Conservation (phyloP, 2,329 filamentous ascomycete species). For the Beauveria caledonica region DNA sequence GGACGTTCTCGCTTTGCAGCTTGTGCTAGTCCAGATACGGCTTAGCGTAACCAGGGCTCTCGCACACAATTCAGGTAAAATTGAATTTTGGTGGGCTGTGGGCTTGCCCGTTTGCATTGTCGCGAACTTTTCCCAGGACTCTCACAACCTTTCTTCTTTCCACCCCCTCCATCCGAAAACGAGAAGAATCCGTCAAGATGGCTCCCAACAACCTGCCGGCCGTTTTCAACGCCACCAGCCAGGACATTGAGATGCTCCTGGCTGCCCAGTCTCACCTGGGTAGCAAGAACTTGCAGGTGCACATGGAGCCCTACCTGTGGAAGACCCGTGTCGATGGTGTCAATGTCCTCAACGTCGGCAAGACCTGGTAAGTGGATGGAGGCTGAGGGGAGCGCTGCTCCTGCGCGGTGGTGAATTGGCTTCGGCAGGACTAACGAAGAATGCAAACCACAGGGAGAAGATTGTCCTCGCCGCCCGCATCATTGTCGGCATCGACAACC, state of each 20-base stretch:
- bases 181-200: conserved; percentile 60
- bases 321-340: conserved; percentile 98
- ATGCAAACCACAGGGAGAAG: conserved; percentile 70
- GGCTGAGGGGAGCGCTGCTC: background rate
- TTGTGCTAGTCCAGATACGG: conserved; percentile 14
- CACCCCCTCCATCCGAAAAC: conserved; percentile 26
- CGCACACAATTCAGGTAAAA: conserved; percentile 31
- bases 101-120: conserved; percentile 13
- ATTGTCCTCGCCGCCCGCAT: conserved; percentile 97
- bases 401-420: background rate
- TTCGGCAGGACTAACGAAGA: conserved; percentile 12
- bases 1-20: background rate
- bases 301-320: conserved; percentile 99
- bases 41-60: conserved; percentile 27
- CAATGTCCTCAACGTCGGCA: conserved; percentile 99
- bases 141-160: conserved; percentile 18
- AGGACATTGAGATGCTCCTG: conserved; percentile 99
- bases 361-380: conserved; percentile 76
- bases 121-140: conserved; percentile 35
- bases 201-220: conserved; percentile 89
- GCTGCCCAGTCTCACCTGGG: conserved; percentile 94
- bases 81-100: conserved; percentile 19
- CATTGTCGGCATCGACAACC: conserved; percentile 99
- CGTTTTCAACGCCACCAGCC: conserved; percentile 90
- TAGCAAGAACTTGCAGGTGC: conserved; percentile 98